Base-by-base conservation (phyloP, 1,284 basidiomycete genomes). In the Apiotrichum brassicae region DNA sequence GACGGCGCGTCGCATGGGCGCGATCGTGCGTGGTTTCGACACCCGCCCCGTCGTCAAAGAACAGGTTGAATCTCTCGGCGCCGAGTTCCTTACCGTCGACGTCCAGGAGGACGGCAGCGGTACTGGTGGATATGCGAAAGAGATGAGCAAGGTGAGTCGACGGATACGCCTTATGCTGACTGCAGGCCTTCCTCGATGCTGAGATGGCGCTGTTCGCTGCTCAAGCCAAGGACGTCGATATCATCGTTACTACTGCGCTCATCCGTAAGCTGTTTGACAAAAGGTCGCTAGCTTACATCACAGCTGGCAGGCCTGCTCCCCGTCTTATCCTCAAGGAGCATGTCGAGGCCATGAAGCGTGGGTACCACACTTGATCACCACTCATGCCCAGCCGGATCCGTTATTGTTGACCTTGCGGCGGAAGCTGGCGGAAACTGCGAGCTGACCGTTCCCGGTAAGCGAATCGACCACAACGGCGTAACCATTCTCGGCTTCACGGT, bases 151-250 rank as follows among this genome's bases (percentile, higher is more conserved):
- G 74, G 86, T 87, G 66, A 49, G 61, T 30, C 6, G 22, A 9
- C 22, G 22, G 37, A 23, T 5, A 22, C 13, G 28, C 13, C 3
- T 2, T 12, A 26, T 20, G 37, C 50, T 56, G 41, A 52, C 42
- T 1, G 4, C 45, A 66, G 64, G 64, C 62, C 13, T 90, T 89
- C 67, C 82, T 88, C 54, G 86, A 83, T 46, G 87, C 87, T 12
- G 87, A 90, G 69, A 89, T 90, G 87, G 82, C 83, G 0, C 77
- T 90, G 35, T 90, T 90, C 75, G 78, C 84, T 79, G 81, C 84
- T 64, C 87, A 90, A 69, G 84, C 82, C 70, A 84, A 82, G 65
- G 87, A 89, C 24, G 87, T 89, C 13, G 87, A 90, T 63, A 89
- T 90, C 51, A 78, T 90, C 51, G 80, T 90, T 58, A 89, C 87